Conservation (phyloP, 371 early-diverging fungal genomes). For the Mortierella sp. region DNA sequence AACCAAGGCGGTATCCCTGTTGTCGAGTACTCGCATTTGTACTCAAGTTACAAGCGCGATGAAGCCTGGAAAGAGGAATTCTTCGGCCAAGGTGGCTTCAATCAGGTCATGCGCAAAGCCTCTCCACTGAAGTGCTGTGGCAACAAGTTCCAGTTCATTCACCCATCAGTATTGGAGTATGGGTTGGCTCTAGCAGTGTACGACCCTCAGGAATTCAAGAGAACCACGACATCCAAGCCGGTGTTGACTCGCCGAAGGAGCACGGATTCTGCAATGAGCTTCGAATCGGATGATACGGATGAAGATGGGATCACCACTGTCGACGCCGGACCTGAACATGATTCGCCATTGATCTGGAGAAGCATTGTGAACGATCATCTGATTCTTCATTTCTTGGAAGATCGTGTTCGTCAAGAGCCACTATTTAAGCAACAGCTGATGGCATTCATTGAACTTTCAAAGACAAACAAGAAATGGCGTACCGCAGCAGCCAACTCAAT, state of each 20-base stretch:
- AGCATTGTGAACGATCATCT: neutral
- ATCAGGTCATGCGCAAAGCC: neutral
- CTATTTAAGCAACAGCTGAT: neutral
- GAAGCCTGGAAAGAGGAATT: neutral
- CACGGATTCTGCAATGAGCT: neutral
- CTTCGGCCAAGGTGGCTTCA: neutral
- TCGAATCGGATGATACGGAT: neutral
- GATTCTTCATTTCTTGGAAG: neutral
- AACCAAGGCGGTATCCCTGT: neutral
- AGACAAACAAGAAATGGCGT: neutral
- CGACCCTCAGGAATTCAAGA: neutral
- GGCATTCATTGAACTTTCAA: neutral
- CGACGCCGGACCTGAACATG: neutral
- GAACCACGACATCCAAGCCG: neutral
- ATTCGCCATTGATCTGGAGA: neutral
- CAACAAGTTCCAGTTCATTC: conserved; percentile 8
- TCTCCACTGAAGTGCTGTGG: conserved; percentile 1
- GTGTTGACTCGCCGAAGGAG: neutral
- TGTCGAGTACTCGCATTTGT: neutral
- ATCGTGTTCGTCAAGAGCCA: neutral
- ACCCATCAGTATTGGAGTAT: conserved; percentile 8
- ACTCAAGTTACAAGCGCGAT: neutral
- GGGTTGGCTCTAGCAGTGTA: neutral
- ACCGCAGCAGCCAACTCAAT: conserved; percentile 6
- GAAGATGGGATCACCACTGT: neutral